Conservation (phyloP, 805 yeast species). For the Phaffomyces opuntiae region DNA sequence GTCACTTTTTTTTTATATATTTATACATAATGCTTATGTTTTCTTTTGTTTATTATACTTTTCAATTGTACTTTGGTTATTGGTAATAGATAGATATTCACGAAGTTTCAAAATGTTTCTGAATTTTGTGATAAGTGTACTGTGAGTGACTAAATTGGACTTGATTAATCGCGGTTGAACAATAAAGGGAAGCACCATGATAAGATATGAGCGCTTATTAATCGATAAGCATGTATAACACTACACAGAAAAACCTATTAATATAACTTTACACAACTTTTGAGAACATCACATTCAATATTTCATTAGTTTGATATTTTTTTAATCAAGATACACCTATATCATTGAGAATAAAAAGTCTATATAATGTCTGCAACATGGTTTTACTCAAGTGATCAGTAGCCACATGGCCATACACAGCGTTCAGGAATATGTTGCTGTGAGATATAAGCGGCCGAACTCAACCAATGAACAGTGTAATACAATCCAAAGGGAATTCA, state of each 20-base stretch:
- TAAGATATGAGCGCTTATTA: no score
- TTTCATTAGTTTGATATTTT: not conserved
- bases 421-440: slow-evolving; percentile 99
- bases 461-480: slow-evolving; percentile 17
- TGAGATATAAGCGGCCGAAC: slow-evolving; percentile 43
- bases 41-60: not conserved
- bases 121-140: no score
- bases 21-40: not conserved
- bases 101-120: no score
- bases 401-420: slow-evolving; percentile 90
- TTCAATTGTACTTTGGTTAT: no score
- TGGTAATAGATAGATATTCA: no score
- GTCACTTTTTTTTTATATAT: not conserved
- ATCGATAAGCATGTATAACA: no score
- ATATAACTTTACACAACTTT: no score
- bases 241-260: no score
- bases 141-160: no score
- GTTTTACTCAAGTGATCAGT: slow-evolving; percentile 98
- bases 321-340: not conserved
- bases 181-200: no score
- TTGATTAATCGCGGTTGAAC: no score
- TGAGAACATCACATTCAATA: not conserved
- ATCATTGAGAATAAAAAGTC: slow-evolving; percentile 1
- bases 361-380: slow-evolving; percentile 87
- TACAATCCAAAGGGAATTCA: slow-evolving; percentile 42